Conservation (phyloP, 1,139 yeast species). For the Scheffersomyces cryptocercus region DNA sequence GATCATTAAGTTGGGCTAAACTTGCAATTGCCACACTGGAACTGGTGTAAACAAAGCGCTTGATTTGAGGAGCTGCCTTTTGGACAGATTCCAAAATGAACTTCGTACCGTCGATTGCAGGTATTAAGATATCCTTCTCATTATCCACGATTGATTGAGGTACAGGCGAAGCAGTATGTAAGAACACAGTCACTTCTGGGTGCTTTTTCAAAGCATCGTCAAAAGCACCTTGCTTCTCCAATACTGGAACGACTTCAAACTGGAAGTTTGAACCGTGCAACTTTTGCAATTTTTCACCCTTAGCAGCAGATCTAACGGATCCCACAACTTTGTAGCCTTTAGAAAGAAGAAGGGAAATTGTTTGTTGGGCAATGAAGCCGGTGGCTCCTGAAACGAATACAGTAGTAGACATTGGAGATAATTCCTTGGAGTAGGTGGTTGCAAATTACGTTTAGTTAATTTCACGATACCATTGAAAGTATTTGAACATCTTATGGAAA, state of each 20-base stretch:
- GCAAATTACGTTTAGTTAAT: too few relatives aligned
- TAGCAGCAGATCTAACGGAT: slow-evolving; percentile 32
- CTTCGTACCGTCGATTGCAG: slow-evolving; percentile 42
- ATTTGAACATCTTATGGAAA: too few relatives aligned
- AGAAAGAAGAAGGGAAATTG: slow-evolving; percentile 24
- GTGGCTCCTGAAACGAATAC: slow-evolving; percentile 43
- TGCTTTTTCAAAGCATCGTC: slow-evolving; percentile 31
- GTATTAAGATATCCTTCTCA: slow-evolving; percentile 40
- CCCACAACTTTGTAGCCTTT: slow-evolving; percentile 35
- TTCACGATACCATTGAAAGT: too few relatives aligned
- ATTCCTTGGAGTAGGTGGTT: too few relatives aligned
- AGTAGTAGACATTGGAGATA: slow-evolving; percentile 6
- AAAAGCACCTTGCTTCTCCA: slow-evolving; percentile 32
- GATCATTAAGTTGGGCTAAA: too few relatives aligned
- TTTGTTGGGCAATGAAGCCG: slow-evolving; percentile 40
- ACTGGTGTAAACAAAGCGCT: slow-evolving; percentile 40
- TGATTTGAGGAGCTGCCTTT: slow-evolving; percentile 23
- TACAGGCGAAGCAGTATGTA: slow-evolving; percentile 26
- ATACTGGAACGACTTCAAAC: slow-evolving; percentile 38
- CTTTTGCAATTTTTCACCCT: slow-evolving; percentile 29
- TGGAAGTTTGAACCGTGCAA: slow-evolving; percentile 21
- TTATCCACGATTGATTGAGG: slow-evolving; percentile 30
- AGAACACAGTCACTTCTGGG: slow-evolving; percentile 9
- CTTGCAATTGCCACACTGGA: slow-evolving; percentile 47
- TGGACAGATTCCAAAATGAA: slow-evolving; percentile 32